Base-by-base conservation (phyloP, 2,329 filamentous ascomycete species). In the Chaetothyriales sp. region DNA sequence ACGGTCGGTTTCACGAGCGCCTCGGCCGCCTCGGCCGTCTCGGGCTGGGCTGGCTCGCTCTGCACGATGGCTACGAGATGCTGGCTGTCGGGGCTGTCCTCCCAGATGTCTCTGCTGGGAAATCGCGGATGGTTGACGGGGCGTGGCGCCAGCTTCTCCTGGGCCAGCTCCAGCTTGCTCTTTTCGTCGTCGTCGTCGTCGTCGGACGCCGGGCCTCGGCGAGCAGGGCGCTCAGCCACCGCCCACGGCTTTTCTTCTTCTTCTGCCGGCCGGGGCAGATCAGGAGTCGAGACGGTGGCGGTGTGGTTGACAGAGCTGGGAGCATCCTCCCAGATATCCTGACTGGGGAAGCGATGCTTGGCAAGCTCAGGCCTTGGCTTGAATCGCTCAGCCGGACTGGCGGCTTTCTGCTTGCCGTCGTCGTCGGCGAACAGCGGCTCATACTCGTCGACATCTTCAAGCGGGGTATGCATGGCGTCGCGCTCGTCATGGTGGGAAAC, bases 321-420 rank as follows among this genome's bases (percentile, higher is more conserved):
- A 0, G 88, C 84, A 66, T 98, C 94, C 70, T 98, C 92, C 92
- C 92, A 98, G 43, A 97, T 80, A 65, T 98, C 92, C 66, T 89
- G 85, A 67, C 89, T 95, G 1, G 92, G 92, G 68, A 98, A 98
- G 56, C 84, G 83, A 57, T 80, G 78, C 55, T 76, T 71, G 57
- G 80, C 74, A 51, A 72, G 56, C 43, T 75, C 72, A 4, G 74
- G 70, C 40, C 73, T 71, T 51, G 67, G 69, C 66, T 79, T 81
- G 59, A 81, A 71, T 57, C 75, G 75, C 53, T 80, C 74, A 29
- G 70, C 70, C 29, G 73, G 69, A n/a, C 73, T 73, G 48, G 75
- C 64, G 7, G 71, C 72, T 52, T 75, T 70, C 20, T 75, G 69
- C 50, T 76, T 71, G 51, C 80, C 77, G 2, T 77, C 76, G 15